Evolutionary conservation across 345 rosid genomes (phyloP), one percentile per base, ranked within the genome.

Genomic region (Gossypium turneri): DNA sequence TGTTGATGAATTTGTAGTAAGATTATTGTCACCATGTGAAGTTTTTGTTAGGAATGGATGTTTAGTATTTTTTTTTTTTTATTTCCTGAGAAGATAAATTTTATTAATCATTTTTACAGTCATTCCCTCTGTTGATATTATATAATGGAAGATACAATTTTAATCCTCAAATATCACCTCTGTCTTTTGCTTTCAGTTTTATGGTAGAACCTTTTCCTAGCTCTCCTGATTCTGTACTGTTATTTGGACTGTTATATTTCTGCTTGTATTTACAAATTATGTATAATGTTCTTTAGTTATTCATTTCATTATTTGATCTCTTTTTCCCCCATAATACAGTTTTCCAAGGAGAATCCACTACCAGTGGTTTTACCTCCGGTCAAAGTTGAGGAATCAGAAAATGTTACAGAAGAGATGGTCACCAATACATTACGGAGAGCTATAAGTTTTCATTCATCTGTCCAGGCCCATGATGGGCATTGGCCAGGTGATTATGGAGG

Each of bases 401-500:
- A 83, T 63, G 77, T 91, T 50, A 84, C 96, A 0, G 93, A 89
- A 65, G 88, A 85, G 78, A 84, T 77, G 58, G 93, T 95, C 72
- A 83, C 81, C 2, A 71, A 22, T 63, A 84, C 93, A 4, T 81
- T 95, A 67, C 85, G 83, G 81, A 93, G 94, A 81, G 96, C 90
- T 70, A 10, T 95, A 77, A 82, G 78, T 80, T 91, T 84, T 80
- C 82, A 90, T 83, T 91, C 99, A 59, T 82, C 87, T 47, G 75
- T 93, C 27, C 98, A 93, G 82, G 97, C 96, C 2, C 84, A 86
- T 56, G 99, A 95, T 61, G 99, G 97, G 43, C 98, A 95, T 75
- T 95, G 99, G 99, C 92, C 97, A 1, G 98, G 99, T n/a, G 99
- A 95, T 82, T 95, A 95, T 83, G 98, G 97, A 29, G 99, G 99